phyloP scores from a whole-genome alignment of 2,329 filamentous ascomycete genomes.

The Ophiostoma triangulosporum region DNA sequence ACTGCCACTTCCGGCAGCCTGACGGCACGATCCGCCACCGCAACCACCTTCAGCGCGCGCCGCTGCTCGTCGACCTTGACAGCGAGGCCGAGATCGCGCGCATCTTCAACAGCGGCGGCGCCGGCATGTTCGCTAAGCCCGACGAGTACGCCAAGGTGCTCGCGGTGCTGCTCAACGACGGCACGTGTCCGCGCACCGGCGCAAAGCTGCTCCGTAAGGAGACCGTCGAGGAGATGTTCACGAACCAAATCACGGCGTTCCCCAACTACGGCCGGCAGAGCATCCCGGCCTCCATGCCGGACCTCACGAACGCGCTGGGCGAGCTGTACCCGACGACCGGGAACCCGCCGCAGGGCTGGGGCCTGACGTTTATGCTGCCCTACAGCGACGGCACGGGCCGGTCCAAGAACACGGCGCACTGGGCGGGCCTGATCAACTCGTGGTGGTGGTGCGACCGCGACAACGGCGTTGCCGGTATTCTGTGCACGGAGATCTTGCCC shows the following conservation, averaged over 20 bases:
- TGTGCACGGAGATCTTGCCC: conserved; percentile 32
- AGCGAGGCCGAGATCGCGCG: background rate
- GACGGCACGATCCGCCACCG: conserved; percentile 25
- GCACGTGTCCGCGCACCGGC: conserved; percentile 41
- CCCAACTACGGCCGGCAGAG: conserved; percentile 32
- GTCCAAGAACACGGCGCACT: conserved; percentile 32
- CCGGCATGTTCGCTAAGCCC: conserved; percentile 29
- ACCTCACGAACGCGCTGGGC: conserved; percentile 29
- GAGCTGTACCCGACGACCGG: conserved; percentile 32
- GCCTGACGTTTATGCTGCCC: conserved; percentile 39
- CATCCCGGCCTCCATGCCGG: conserved; percentile 29
- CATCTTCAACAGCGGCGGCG: conserved; percentile 28
- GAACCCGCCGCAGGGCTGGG: conserved; percentile 45
- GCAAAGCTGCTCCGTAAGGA: conserved; percentile 36
- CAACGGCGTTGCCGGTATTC: conserved; percentile 36
- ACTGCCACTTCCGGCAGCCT: conserved; percentile 36
- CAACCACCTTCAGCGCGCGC: conserved; percentile 20
- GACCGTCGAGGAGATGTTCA: conserved; percentile 47
- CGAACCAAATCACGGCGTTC: conserved; percentile 42
- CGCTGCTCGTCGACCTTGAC: conserved; percentile 6
- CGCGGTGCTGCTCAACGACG: conserved; percentile 45
- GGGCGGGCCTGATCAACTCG: conserved; percentile 42
- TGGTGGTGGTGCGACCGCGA: conserved; percentile 48
- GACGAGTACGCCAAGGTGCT: conserved; percentile 37
- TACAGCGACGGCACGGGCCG: conserved; percentile 33